Conservation (phyloP, 23 red algal species). For the Gracilariopsis chorda region DNA sequence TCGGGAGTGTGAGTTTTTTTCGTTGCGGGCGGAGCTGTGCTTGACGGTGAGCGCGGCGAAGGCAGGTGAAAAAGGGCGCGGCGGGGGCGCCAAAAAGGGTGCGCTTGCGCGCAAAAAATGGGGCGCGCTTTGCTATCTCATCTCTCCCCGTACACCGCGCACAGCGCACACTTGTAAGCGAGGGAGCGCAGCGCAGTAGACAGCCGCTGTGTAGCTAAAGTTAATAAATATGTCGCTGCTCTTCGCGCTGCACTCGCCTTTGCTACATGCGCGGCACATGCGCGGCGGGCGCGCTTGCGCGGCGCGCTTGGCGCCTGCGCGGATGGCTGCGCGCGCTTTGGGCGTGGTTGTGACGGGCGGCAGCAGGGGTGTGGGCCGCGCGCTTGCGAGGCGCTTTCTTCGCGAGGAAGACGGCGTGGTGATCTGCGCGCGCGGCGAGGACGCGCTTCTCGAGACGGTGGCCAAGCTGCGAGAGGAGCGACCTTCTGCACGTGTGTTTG, state of each 20-base stretch:
- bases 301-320: background rate
- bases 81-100: background rate
- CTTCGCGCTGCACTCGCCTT: background rate
- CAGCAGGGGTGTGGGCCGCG: conserved; percentile 56
- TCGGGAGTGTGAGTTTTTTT: conserved; percentile 31
- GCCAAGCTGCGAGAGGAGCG: background rate
- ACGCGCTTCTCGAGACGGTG: conserved; percentile 1
- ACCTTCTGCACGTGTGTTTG: conserved; percentile 17
- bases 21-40: conserved; percentile 16
- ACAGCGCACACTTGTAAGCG: too few relatives aligned
- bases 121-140: too few relatives aligned
- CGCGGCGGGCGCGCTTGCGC: background rate
- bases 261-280: background rate
- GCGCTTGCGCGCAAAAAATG: background rate
- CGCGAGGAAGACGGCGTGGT: conserved; percentile 51
- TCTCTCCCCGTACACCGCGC: too few relatives aligned
- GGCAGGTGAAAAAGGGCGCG: background rate
- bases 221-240: too few relatives aligned
- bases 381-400: conserved; percentile 53
- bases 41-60: conserved; percentile 40
- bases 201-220: background rate
- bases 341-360: conserved; percentile 66
- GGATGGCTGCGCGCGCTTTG: background rate
- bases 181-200: too few relatives aligned
- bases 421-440: conserved; percentile 43